Base-by-base conservation (phyloP, 2,329 filamentous ascomycete genomes). In the Thelonectria olida region DNA sequence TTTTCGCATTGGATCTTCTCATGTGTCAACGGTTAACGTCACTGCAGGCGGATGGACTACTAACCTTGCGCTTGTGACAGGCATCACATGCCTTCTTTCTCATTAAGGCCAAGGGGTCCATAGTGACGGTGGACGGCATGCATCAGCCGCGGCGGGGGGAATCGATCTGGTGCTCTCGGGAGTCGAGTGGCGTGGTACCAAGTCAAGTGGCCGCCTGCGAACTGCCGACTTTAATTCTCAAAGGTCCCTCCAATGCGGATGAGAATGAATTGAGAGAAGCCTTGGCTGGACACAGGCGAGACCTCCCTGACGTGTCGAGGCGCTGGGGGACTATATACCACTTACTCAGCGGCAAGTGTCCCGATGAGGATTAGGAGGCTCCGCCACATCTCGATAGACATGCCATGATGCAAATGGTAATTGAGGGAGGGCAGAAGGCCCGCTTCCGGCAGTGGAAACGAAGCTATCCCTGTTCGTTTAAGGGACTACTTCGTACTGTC, bases 21-120 rank as follows among this genome's bases (percentile, higher is more conserved):
- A 15, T 13, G 28, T 31, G 31, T 34, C n/a, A n/a, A n/a, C n/a
- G n/a, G n/a, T n/a, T n/a, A n/a, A n/a, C n/a, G n/a, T n/a, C n/a
- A n/a, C n/a, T n/a, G n/a, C n/a, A n/a, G n/a, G n/a, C n/a, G n/a
- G n/a, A 34, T 34, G 12, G 15, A 10, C 12, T 15, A 34, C 31
- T 10, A 34, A 52, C 49, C 49, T 52, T 52, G n/a, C 49, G 49
- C 20, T 52, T 38, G 8, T 52, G 49, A 38, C 49, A 52, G 20
- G 49, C 41, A 52, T 52, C 49, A 9, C 49, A 52, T 13, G 49
- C 49, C 23, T 34, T 17, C 49, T 39, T 52, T 9, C 49, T 41
- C 13, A 9, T 41, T 10, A 9, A 34, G 10, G 23, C 3, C 3
- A n/a, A 9, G 9, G 27, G 4, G 4, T 20, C 7, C 49, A 51